Conservation (phyloP, 2,329 filamentous ascomycete genomes). For the Monilinia fructigena region DNA sequence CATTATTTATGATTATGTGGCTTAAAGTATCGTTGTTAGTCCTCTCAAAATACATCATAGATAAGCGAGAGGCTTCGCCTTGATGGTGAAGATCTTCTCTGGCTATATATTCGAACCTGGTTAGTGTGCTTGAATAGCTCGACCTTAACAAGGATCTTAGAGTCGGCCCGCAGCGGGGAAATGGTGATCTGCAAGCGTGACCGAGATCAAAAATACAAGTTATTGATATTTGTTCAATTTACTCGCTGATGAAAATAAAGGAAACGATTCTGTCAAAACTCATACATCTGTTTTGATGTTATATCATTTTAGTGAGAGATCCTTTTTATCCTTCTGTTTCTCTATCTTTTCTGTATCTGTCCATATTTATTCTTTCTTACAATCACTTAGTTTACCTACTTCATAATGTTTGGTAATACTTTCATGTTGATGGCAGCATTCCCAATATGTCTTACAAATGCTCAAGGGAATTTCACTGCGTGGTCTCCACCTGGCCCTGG, state of each 20-base stretch:
- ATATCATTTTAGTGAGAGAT: neutral
- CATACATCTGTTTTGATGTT: neutral
- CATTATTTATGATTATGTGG: neutral
- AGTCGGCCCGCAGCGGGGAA: neutral
- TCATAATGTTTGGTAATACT: neutral
- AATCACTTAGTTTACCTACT: neutral
- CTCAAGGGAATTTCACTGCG: conserved; percentile 24
- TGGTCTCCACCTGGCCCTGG: conserved; percentile 27
- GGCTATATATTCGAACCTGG: neutral
- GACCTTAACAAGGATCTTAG: neutral
- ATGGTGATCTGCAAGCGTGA: too few species aligned
- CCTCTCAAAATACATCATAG: neutral
- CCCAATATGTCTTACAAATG: neutral
- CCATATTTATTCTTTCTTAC: neutral
- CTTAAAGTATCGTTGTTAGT: neutral
- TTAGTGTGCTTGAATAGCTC: neutral
- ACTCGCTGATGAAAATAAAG: neutral
- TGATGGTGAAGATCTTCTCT: neutral
- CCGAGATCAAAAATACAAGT: neutral
- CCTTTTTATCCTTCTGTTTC: neutral
- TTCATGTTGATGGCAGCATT: neutral
- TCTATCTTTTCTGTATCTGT: neutral
- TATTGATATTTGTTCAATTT: neutral
- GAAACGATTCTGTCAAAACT: neutral
- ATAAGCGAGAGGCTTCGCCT: neutral